These are phyloP conservation scores for Boletus subluridellus DNA, from an alignment of 1,284 basidiomycete species.

Conservation along the genomic window DNA sequence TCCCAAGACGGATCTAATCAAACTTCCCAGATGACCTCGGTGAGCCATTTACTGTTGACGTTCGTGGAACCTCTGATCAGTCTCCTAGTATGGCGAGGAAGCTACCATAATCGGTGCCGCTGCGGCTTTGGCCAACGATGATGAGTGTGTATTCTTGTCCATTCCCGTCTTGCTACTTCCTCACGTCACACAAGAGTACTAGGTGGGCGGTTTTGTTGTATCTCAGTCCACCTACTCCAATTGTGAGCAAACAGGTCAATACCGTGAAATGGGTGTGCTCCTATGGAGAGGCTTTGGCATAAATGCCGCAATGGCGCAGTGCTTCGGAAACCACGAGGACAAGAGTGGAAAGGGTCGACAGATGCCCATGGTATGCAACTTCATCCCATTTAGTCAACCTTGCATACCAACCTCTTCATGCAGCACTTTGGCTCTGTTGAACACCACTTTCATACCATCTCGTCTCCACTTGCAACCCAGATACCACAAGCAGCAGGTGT, in stretches of 20 bases:
- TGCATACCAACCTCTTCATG: constrained; percentile 1
- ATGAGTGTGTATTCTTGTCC: constrained; percentile 64
- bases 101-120: constrained; percentile 89
- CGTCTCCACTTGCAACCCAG: constrained; percentile 91
- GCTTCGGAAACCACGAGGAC: constrained; percentile 83
- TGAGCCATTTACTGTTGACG: constrained; percentile 35
- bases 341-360: constrained; percentile 81
- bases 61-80: constrained; percentile 9
- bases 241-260: constrained; percentile 55
- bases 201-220: constrained; percentile 39
- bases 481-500: constrained; percentile 96
- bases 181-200: constrained; percentile 48
- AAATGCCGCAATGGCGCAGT: constrained; percentile 79
- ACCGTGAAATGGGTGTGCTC: constrained; percentile 88
- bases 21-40: constrained; percentile 65
- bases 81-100: constrained; percentile 79
- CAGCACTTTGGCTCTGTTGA: constrained; percentile 85
- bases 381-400: background rate
- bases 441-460: constrained; percentile 91
- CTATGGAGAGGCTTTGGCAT: constrained; percentile 82
- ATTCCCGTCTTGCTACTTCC: background rate
- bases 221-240: background rate
- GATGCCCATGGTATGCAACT: constrained; percentile 72
- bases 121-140: constrained; percentile 76
- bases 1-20: constrained; percentile 19